Conservation (phyloP, 2,329 filamentous ascomycete species). For the Colletotrichum tropicale region DNA sequence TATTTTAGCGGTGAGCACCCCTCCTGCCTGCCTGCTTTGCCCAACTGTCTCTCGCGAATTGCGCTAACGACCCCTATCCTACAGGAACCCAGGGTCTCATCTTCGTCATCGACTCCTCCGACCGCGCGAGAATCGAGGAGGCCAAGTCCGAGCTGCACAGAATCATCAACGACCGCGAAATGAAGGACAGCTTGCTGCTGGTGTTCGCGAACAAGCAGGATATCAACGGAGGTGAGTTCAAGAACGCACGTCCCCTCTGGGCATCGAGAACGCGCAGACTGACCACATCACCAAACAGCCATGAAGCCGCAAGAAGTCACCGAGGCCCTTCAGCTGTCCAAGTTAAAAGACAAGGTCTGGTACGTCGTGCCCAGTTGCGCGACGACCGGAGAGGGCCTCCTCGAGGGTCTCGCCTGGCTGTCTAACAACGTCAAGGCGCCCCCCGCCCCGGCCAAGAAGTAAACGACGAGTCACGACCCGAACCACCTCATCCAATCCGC, state of each 20-base stretch:
- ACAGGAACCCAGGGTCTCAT: constrained; percentile 94
- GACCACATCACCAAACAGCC: constrained; percentile 49
- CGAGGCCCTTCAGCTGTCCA: constrained; percentile 75
- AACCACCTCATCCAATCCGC: background rate
- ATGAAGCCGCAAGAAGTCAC: constrained; percentile 83
- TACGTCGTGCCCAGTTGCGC: constrained; percentile 85
- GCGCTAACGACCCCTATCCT: background rate
- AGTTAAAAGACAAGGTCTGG: constrained; percentile 84
- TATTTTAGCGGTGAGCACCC: constrained; percentile 78
- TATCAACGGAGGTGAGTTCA: constrained; percentile 71
- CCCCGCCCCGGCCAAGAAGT: constrained; percentile 60
- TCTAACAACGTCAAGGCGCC: constrained; percentile 82
- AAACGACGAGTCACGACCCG: constrained; percentile 25
- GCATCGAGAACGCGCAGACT: background rate
- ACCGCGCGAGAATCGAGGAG: constrained; percentile 89
- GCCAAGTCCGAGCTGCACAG: constrained; percentile 92
- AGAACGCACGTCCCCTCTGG: background rate
- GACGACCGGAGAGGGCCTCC: constrained; percentile 79
- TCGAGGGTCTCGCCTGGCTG: constrained; percentile 83
- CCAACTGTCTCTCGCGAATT: background rate
- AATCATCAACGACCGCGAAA: constrained; percentile 97
- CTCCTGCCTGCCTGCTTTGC: background rate
- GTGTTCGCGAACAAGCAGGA: constrained; percentile 99
- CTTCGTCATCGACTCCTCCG: constrained; percentile 97
- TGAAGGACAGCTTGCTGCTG: constrained; percentile 91